phyloP scores from a whole-genome alignment of 345 rosid species.

The Syzygium jambos region DNA sequence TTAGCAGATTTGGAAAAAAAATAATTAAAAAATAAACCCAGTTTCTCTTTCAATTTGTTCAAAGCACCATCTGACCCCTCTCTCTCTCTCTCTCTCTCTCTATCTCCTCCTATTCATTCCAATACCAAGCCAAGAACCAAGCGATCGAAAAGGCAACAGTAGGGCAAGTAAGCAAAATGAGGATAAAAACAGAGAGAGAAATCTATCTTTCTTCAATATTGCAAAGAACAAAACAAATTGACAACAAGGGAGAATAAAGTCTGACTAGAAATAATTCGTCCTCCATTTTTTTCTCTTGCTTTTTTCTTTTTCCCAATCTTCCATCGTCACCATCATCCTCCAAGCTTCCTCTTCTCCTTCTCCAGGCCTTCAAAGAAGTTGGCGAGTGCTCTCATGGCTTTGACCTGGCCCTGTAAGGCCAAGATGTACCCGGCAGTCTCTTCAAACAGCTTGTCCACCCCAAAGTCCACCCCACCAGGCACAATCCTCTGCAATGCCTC shows the following conservation, averaged over 20 bases:
- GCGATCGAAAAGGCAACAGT: neutral
- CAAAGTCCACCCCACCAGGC: slow-evolving; percentile 61
- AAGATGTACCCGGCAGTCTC: slow-evolving; percentile 66
- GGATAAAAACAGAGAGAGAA: neutral
- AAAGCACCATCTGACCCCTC: neutral
- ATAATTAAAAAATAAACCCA: neutral
- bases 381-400: slow-evolving; percentile 46
- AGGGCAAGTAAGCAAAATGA: neutral
- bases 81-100: neutral
- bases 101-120: neutral
- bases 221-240: neutral
- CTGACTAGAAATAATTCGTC: neutral
- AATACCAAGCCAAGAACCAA: neutral
- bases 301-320: neutral
- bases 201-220: neutral
- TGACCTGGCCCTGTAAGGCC: slow-evolving; percentile 51
- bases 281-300: neutral
- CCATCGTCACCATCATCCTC: slow-evolving; percentile 16
- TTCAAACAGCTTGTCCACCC: slow-evolving; percentile 51
- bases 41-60: neutral
- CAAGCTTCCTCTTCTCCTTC: slow-evolving; percentile 41
- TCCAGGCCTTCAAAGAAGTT: slow-evolving; percentile 39
- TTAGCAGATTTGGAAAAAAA: neutral
- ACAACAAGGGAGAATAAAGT: neutral
- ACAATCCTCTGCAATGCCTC: slow-evolving; percentile 63